A percentile compares a stretch with the other conserved stretches of the same genome.
These are phyloP conservation scores for Cyberlindnera mississippiensis DNA, from an alignment of 805 yeast genomes.

Conservation along the genomic window DNA sequence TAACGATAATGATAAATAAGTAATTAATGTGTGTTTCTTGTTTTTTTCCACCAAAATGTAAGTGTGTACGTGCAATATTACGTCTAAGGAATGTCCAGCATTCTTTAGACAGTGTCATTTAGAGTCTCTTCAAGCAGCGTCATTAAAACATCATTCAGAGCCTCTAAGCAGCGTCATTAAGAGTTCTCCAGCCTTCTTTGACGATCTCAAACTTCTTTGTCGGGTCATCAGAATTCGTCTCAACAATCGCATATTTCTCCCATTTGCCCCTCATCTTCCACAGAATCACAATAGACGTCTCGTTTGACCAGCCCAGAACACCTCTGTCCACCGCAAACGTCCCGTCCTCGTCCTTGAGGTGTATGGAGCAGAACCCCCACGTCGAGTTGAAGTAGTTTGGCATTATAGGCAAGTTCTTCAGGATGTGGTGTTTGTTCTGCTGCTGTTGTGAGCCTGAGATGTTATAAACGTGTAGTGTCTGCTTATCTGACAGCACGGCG, in stretches of 20 bases:
- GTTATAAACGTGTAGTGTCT: constrained; percentile 82
- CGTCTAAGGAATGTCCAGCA: too few relatives aligned
- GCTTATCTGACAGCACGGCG: constrained; percentile 86
- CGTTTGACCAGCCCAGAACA: constrained; percentile 65
- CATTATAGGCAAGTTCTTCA: constrained; percentile 55
- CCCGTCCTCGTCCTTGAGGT: constrained; percentile 37
- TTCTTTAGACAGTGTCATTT: too few relatives aligned
- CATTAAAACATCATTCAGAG: too few relatives aligned
- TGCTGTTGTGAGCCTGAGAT: constrained; percentile 33
- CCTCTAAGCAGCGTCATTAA: too few relatives aligned
- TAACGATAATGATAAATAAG: too few relatives aligned
- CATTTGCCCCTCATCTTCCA: constrained; percentile 75
- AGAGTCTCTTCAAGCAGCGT: too few relatives aligned
- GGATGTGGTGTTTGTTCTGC: constrained; percentile 57
- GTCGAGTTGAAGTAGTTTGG: constrained; percentile 76
- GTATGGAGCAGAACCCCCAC: constrained; percentile 82
- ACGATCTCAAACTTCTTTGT: constrained; percentile 50
- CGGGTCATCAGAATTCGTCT: constrained; percentile 34
- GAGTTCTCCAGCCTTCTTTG: constrained; percentile 77
- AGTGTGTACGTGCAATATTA: too few relatives aligned
- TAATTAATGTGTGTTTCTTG: too few relatives aligned
- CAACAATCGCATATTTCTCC: constrained; percentile 80
- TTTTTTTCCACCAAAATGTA: too few relatives aligned
- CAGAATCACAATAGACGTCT: constrained; percentile 65
- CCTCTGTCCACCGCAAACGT: constrained; percentile 36